Evolutionary conservation across 768 basidiomycete genomes (phyloP).

Genomic region (Suillus discolor): DNA sequence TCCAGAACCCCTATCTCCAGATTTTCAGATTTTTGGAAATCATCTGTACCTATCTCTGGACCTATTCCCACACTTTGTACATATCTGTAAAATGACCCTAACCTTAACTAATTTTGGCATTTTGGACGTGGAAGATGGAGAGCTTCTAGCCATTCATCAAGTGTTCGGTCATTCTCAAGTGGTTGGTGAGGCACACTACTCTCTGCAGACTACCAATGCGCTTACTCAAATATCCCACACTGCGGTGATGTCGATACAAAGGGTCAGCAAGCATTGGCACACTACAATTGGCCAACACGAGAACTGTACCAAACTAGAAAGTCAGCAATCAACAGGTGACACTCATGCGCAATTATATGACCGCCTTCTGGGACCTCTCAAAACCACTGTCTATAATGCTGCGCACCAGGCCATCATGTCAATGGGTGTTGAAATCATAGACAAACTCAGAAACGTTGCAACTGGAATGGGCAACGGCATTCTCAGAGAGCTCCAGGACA

Average conservation of each 20-base stretch:
- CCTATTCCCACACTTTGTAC: too few species aligned
- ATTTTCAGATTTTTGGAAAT: too few species aligned
- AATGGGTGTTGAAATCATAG: neutral
- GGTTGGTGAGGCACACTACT: neutral
- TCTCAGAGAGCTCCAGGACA: neutral
- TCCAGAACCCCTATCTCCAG: too few species aligned
- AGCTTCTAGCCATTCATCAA: neutral
- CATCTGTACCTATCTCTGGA: too few species aligned
- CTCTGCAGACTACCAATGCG: neutral
- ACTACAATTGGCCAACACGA: neutral
- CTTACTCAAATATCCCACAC: conserved; percentile 1
- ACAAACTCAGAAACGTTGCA: neutral
- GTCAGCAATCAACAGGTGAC: neutral
- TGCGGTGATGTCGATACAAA: neutral
- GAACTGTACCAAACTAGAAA: neutral
- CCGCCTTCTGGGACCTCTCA: neutral
- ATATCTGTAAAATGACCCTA: too few species aligned
- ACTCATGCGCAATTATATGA: neutral
- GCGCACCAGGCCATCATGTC: neutral
- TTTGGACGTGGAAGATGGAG: neutral
- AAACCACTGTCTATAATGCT: neutral
- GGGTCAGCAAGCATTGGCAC: neutral
- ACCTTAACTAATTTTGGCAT: neutral
- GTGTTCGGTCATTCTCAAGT: neutral
- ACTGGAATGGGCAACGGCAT: neutral